Conservation (phyloP, 192 early-diverging fungal genomes). For the Backusella tuberculispora region DNA sequence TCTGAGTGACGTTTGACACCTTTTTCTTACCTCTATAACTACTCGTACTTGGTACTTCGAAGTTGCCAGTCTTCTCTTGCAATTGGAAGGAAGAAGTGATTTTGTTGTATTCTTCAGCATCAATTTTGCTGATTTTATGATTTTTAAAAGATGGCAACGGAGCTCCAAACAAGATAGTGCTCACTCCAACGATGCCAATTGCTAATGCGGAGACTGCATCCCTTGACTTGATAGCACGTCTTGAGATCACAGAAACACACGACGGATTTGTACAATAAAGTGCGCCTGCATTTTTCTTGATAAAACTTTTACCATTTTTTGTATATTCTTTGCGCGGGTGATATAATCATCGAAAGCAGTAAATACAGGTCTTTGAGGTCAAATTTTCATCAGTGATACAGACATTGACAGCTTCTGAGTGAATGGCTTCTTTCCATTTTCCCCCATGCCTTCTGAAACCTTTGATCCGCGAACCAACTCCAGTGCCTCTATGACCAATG, state of each 20-base stretch:
- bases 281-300: neutral
- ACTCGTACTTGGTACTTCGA: no score
- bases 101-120: neutral
- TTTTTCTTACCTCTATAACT: neutral
- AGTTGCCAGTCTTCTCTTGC: neutral
- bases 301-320: no score
- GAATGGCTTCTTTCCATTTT: neutral
- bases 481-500: neutral
- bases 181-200: neutral
- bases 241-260: neutral
- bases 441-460: neutral
- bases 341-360: neutral
- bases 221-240: neutral
- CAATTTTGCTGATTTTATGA: neutral
- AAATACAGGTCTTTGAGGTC: neutral
- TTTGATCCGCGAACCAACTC: neutral
- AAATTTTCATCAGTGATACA: neutral
- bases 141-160: no score
- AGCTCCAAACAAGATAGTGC: no score
- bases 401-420: neutral
- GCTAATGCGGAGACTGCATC: neutral
- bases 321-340: neutral
- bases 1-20: no score
- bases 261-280: neutral
- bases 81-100: neutral